Conservation (phyloP, 176 grass and related monocot genomes). For the Dactylis glomerata region DNA sequence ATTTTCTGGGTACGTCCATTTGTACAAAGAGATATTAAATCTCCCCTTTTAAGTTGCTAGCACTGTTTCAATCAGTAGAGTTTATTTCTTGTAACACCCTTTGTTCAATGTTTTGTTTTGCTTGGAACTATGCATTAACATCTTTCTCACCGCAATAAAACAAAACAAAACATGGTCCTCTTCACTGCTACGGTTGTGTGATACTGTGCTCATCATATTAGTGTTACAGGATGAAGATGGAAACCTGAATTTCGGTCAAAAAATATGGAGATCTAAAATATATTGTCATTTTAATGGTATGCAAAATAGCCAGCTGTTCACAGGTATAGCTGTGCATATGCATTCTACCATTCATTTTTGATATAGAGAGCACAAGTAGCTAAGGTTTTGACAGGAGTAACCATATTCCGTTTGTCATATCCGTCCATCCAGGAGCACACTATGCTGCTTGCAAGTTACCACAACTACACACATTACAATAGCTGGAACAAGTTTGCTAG, state of each 20-base stretch:
- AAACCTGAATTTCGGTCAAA: not conserved
- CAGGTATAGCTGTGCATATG: too few relatives aligned
- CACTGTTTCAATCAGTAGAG: not conserved
- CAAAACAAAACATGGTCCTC: not conserved
- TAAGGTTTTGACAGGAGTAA: too few relatives aligned
- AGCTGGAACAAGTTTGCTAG: too few relatives aligned
- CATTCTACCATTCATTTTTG: too few relatives aligned
- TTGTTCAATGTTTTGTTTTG: not conserved
- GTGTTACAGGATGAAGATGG: not conserved
- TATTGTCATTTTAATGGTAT: not conserved
- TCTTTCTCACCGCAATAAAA: not conserved
- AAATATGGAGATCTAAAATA: slow-evolving; percentile 3
- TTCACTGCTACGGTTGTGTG: not conserved
- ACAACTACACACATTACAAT: too few relatives aligned
- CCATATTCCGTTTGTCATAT: too few relatives aligned
- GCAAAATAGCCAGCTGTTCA: too few relatives aligned
- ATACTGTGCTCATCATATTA: not conserved
- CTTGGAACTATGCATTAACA: not conserved
- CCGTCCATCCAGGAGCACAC: too few relatives aligned
- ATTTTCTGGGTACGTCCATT: not conserved
- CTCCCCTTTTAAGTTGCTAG: not conserved
- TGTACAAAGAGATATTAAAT: not conserved
- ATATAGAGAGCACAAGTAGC: too few relatives aligned
- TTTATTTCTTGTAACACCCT: not conserved
- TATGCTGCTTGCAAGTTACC: too few relatives aligned